Conservation (phyloP, 2,329 filamentous ascomycete species). For the Clonostachys sp. region DNA sequence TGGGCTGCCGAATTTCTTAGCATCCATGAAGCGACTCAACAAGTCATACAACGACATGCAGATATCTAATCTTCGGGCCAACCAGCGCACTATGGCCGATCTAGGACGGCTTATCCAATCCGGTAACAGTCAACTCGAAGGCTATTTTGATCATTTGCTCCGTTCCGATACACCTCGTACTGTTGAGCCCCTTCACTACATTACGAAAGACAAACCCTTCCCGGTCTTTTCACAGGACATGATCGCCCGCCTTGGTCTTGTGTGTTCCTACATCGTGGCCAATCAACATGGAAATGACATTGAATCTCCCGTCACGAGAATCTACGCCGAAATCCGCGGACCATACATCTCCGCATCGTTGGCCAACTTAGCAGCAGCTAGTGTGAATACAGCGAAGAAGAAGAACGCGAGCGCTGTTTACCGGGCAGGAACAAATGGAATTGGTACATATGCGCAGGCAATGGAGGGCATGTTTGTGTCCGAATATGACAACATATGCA, state of each 20-base stretch:
- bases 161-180: constrained; percentile 70
- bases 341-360: constrained; percentile 80
- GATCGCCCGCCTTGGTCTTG: constrained; percentile 69
- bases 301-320: constrained; percentile 69
- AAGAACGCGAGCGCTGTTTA: constrained; percentile 82
- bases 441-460: constrained; percentile 81
- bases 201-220: constrained; percentile 85
- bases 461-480: constrained; percentile 83
- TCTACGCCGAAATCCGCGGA: constrained; percentile 82
- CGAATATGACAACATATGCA: constrained; percentile 87
- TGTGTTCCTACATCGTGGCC: constrained; percentile 72
- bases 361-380: constrained; percentile 82
- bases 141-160: constrained; percentile 74
- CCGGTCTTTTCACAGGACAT: constrained; percentile 75
- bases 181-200: constrained; percentile 85
- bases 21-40: constrained; percentile 83
- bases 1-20: constrained; percentile 79
- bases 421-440: constrained; percentile 82
- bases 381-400: constrained; percentile 76
- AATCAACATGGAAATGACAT: constrained; percentile 44
- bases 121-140: constrained; percentile 79
- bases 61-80: constrained; percentile 85
- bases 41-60: constrained; percentile 81
- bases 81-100: constrained; percentile 82
- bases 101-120: constrained; percentile 72